phyloP scores from a whole-genome alignment of 2,329 filamentous ascomycete species.

The Phaeosphaeria sp. region DNA sequence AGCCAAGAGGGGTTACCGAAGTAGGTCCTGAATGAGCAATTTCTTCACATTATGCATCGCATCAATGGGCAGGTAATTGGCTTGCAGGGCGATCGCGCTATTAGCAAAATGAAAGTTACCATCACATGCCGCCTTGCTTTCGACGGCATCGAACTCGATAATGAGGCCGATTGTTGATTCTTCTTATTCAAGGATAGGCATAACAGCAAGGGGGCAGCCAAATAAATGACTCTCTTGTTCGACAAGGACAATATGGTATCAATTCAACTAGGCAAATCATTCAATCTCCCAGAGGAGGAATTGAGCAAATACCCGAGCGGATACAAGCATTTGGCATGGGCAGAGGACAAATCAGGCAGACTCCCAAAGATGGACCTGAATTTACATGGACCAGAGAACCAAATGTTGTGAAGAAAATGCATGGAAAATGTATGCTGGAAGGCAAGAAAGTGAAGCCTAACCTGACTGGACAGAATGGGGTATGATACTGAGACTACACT shows the following conservation, averaged over 20 bases:
- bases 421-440: not conserved
- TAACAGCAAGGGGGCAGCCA: not conserved
- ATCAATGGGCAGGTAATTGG: not conserved
- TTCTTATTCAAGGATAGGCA: not conserved
- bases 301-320: not conserved
- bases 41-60: not conserved
- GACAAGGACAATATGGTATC: not conserved
- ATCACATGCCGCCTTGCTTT: not conserved
- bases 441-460: not conserved
- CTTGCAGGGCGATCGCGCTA: not conserved
- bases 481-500: not conserved
- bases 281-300: not conserved
- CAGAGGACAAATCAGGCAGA: not conserved
- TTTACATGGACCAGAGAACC: not conserved
- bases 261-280: not conserved
- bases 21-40: not conserved
- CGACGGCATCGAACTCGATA: not conserved
- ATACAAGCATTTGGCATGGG: not conserved
- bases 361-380: not conserved
- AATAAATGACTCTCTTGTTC: not conserved
- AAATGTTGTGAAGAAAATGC: too few relatives aligned
- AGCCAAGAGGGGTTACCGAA: not conserved
- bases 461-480: not conserved
- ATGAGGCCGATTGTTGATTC: not conserved
- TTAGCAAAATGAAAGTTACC: not conserved